Evolutionary conservation across 352 stramenopile species (phyloP).

Genomic region (Pythium guiyangense): DNA sequence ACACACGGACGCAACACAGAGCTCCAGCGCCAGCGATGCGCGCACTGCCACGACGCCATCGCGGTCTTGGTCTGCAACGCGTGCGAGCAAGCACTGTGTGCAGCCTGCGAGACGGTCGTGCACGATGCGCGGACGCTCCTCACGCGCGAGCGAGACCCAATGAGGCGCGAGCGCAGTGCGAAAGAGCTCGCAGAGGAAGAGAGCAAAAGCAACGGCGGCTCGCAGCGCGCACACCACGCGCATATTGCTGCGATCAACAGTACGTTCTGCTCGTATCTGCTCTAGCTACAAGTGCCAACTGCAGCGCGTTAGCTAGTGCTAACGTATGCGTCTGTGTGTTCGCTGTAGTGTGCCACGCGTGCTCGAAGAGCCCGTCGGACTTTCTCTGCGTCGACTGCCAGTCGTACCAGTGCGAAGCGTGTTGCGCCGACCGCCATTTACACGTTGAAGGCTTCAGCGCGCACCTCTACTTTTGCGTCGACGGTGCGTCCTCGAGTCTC

Average conservation of each 20-base stretch:
- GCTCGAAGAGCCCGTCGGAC: constrained; percentile 29
- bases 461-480: constrained; percentile 56
- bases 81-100: constrained; percentile 27
- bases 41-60: constrained; percentile 27
- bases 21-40: constrained; percentile 39
- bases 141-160: not conserved
- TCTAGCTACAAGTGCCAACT: not conserved
- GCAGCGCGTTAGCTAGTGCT: not conserved
- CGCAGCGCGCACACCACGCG: constrained; percentile 30
- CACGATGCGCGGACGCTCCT: constrained; percentile 29
- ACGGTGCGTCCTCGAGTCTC: constrained; percentile 45
- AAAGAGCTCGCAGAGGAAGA: constrained; percentile 19
- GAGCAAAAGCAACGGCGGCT: constrained; percentile 31
- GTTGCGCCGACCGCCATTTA: constrained; percentile 37
- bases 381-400: constrained; percentile 62
- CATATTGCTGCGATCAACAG: constrained; percentile 39
- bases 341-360: constrained; percentile 46
- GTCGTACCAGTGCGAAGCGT: constrained; percentile 52
- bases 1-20: constrained; percentile 15
- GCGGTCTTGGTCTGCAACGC: constrained; percentile 40
- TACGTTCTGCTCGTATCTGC: constrained; percentile 8
- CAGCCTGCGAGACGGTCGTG: not conserved
- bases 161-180: not conserved
- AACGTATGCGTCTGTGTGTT: not conserved
- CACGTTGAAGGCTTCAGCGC: constrained; percentile 13